These are phyloP conservation scores for Lupinus albus DNA, from an alignment of 306 rosid genomes.

Conservation along the genomic window DNA sequence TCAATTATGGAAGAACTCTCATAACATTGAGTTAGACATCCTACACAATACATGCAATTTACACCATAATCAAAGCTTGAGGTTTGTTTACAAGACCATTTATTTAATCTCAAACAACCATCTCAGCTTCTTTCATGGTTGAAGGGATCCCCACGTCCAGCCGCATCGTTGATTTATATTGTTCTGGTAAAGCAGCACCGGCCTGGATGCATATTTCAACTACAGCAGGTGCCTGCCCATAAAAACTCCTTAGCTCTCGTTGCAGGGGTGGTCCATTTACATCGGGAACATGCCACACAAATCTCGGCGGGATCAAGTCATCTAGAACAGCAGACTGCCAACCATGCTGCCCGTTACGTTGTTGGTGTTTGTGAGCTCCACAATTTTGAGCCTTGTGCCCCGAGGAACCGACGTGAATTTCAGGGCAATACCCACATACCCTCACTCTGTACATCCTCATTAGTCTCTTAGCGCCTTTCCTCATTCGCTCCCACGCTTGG, in stretches of 20 bases:
- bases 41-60: slow-evolving; percentile 26
- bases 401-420: slow-evolving; percentile 74
- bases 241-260: slow-evolving; percentile 76
- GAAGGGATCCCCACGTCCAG: slow-evolving; percentile 90
- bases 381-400: slow-evolving; percentile 97
- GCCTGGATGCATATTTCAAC: slow-evolving; percentile 94
- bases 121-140: slow-evolving; percentile 74
- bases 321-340: slow-evolving; percentile 88
- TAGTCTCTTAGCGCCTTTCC: slow-evolving; percentile 70
- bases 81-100: slow-evolving; percentile 18
- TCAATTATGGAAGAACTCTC: background rate
- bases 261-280: slow-evolving; percentile 70
- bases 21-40: slow-evolving; percentile 30
- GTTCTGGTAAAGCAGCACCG: slow-evolving; percentile 81
- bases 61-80: slow-evolving; percentile 22
- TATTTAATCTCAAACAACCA: slow-evolving; percentile 75
- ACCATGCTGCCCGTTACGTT: slow-evolving; percentile 96
- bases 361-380: slow-evolving; percentile 92
- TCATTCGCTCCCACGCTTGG: slow-evolving; percentile 80
- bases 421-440: slow-evolving; percentile 96
- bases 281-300: slow-evolving; percentile 96
- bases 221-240: slow-evolving; percentile 86
- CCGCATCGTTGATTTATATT: slow-evolving; percentile 85
- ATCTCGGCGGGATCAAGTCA: slow-evolving; percentile 89
- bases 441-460: slow-evolving; percentile 82